phyloP scores from a whole-genome alignment of 2,329 filamentous ascomycete species.

The Alternaria tenuissima region DNA sequence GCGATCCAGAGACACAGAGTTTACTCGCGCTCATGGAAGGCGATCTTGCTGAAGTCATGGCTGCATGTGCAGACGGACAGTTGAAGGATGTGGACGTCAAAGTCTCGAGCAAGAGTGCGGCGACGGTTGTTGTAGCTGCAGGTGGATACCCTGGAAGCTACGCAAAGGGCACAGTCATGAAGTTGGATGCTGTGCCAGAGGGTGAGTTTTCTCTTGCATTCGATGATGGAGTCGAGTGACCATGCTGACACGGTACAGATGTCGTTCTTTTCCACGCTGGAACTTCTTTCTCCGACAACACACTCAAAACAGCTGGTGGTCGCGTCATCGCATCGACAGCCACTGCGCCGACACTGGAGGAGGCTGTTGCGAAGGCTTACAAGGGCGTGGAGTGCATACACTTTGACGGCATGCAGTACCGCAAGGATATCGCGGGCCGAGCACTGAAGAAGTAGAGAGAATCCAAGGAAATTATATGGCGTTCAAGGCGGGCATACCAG shows the following conservation, averaged over 20 bases:
- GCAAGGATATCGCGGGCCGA: conserved; percentile 83
- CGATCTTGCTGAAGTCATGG: conserved; percentile 87
- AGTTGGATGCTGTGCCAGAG: conserved; percentile 61
- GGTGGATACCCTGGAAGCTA: conserved; percentile 88
- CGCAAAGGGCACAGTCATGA: conserved; percentile 75
- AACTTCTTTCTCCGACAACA: conserved; percentile 68
- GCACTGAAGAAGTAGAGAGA: conserved; percentile 49
- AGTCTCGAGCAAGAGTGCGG: conserved; percentile 75
- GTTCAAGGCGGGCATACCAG: conserved; percentile 9
- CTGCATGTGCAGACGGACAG: conserved; percentile 79
- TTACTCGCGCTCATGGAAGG: conserved; percentile 83
- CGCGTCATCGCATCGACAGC: conserved; percentile 94
- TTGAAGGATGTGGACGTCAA: conserved; percentile 75
- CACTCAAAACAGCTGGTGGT: conserved; percentile 81
- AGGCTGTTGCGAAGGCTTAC: conserved; percentile 89
- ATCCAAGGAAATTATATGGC: neutral
- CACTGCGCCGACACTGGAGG: conserved; percentile 75
- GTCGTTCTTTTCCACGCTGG: conserved; percentile 90
- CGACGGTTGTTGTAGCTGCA: conserved; percentile 92
- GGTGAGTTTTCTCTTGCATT: conserved; percentile 53
- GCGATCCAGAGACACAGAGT: conserved; percentile 91
- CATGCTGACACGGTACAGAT: conserved; percentile 53
- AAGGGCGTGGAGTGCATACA: conserved; percentile 79
- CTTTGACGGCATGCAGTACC: conserved; percentile 89
- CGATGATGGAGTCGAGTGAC: conserved; percentile 39